Evolutionary conservation across 805 yeast species (phyloP).

Genomic region (Yarrowia sp.): DNA sequence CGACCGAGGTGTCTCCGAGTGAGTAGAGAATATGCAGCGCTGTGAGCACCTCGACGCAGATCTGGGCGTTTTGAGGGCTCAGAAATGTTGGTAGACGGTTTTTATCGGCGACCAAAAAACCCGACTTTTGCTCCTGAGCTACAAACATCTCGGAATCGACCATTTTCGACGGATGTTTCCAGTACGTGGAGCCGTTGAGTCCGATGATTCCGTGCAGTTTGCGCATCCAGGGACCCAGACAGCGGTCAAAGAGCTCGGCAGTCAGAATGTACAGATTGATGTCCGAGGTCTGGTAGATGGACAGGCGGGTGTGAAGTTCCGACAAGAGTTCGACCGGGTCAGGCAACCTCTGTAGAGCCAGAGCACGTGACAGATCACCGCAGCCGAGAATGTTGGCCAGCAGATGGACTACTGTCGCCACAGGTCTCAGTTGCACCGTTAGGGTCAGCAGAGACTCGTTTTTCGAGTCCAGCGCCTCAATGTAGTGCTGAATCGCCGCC

Average conservation of each 20-base stretch:
- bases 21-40: constrained; percentile 21
- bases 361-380: constrained; percentile 15
- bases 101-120: neutral
- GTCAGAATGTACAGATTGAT: constrained; percentile 5
- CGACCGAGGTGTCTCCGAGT: constrained; percentile 5
- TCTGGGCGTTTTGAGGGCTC: constrained; percentile 7
- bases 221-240: constrained; percentile 8
- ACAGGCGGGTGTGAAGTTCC: constrained; percentile 1
- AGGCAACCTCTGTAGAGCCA: constrained; percentile 1
- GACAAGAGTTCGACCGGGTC: constrained; percentile 9
- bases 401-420: constrained; percentile 6
- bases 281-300: constrained; percentile 19
- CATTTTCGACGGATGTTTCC: constrained; percentile 21
- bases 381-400: constrained; percentile 27
- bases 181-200: constrained; percentile 8
- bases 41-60: constrained; percentile 18
- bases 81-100: neutral
- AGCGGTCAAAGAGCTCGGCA: constrained; percentile 4
- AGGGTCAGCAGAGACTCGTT: neutral
- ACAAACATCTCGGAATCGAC: constrained; percentile 30
- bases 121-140: neutral
- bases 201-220: constrained; percentile 18
- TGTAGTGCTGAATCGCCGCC: constrained; percentile 3
- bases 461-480: neutral
- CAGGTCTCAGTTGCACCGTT: neutral